Conservation (phyloP, 495 filamentous ascomycete species). For the Lasiosphaeria hispida region DNA sequence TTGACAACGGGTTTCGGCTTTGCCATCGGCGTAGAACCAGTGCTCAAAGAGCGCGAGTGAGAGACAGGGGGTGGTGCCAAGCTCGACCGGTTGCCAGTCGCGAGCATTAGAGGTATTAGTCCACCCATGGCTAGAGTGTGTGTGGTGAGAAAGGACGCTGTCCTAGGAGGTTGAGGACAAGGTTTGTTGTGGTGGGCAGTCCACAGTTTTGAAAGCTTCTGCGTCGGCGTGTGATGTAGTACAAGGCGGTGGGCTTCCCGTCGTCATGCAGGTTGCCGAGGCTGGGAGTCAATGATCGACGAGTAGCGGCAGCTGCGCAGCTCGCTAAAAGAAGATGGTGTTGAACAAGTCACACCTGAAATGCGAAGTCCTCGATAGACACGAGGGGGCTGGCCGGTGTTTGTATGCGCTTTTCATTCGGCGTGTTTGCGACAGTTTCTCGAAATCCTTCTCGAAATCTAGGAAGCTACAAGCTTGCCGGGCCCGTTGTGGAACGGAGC, state of each 20-base stretch:
- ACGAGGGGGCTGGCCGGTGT: constrained; percentile 8
- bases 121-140: constrained; percentile 18
- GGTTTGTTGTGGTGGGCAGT: background rate
- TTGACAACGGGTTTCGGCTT: constrained; percentile 13
- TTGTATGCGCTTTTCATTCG: constrained; percentile 9
- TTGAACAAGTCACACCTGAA: constrained; percentile 3
- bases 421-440: background rate
- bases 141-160: background rate
- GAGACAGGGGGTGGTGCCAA: background rate
- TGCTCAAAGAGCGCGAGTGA: constrained; percentile 12
- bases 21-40: constrained; percentile 8
- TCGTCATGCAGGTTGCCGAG: constrained; percentile 13
- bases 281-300: constrained; percentile 11
- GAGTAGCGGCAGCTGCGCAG: background rate
- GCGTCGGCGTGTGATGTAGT: constrained; percentile 6
- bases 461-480: background rate
- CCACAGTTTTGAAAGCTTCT: constrained; percentile 3
- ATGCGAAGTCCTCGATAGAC: background rate
- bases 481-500: constrained; percentile 19
- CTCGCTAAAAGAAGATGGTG: constrained; percentile 8
- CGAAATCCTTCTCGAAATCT: constrained; percentile 13
- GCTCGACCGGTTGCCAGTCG: constrained; percentile 27
- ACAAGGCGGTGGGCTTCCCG: constrained; percentile 4
- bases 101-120: constrained; percentile 34
- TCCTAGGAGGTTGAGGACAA: background rate